Evolutionary conservation across 139 green algal species (phyloP), one percentile per base, ranked within the genome.

Genomic region (Chlorella sp.): DNA sequence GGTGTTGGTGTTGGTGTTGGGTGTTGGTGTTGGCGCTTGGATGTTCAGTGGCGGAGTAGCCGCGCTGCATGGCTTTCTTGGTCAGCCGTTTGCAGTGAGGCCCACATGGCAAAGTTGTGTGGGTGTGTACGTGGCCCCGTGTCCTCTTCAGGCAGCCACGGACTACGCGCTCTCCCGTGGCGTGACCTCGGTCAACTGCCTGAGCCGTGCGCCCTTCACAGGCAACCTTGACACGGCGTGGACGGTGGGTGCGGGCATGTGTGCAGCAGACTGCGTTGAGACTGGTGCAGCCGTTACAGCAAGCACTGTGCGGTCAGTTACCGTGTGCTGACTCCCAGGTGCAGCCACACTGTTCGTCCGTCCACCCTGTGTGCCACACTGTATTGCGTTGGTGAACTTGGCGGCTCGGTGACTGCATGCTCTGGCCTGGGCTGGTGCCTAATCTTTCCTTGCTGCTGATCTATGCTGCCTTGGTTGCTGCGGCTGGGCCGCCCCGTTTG

Each of bases 181-280:
- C 5, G 74, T 93, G 2, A 93, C 88, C 1, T 77, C 74, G 20
- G 76, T 93, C 1, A 82, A 80, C 42, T 86, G 92, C 78, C 86
- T 93, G 83, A 86, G 88, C 5, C 71, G 83, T 36, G 61, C 77
- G 6, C 78, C 72, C 0, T 73, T 80, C 59, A 32, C 51, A n/a
- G 70, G 72, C 0, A 74, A 78, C 27, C 63, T 73, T 31, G 59
- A 76, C 20, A 74, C 67, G 3, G 71, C 81, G 0, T 89, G 82
- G 86, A 2, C 70, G 27, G 81, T 69, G 14, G 2, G 32, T 29
- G 64, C n/a, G 27, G 49, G 24, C 49, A 69, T 32, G 32, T 75
- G 33, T 35, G 55, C 35, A 70, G 32, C 64, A 30, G 20, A 32
- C 32, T 68, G 29, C 30, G 62, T 10, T n/a, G 4, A 29, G 24